phyloP scores from a whole-genome alignment of 768 basidiomycete genomes.

The Hypsizygus marmoreus region DNA sequence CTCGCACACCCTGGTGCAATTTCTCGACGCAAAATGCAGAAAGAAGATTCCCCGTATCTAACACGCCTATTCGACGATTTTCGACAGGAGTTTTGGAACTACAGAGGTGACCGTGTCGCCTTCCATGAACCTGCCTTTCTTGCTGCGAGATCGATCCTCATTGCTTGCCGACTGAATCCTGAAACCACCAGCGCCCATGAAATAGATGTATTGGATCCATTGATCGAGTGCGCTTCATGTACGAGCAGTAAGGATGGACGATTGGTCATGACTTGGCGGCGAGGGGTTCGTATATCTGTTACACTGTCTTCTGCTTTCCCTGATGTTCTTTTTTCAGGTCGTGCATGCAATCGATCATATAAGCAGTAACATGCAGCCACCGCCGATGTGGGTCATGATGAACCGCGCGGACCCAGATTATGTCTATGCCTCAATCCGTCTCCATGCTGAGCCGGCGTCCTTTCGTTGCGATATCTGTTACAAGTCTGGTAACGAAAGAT shows the following conservation, averaged over 20 bases:
- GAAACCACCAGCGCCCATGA: conserved; percentile 20
- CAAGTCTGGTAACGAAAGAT: conserved; percentile 14
- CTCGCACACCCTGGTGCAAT: conserved; percentile 18
- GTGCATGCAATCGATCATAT: conserved; percentile 18
- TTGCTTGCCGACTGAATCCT: conserved; percentile 23
- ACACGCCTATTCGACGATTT: conserved; percentile 23
- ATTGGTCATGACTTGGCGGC: conserved; percentile 25
- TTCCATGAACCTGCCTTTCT: conserved; percentile 21
- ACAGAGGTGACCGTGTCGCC: conserved; percentile 15
- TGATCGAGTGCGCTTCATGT: conserved; percentile 28
- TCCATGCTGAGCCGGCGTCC: conserved; percentile 10
- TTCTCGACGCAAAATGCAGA: conserved; percentile 11
- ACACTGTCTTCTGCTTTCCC: conserved; percentile 33
- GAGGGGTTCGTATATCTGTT: conserved; percentile 14
- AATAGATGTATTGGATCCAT: conserved; percentile 25
- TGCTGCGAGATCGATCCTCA: conserved; percentile 17
- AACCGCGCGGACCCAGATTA: conserved; percentile 15
- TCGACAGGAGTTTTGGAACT: conserved; percentile 24
- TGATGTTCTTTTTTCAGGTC: conserved; percentile 12
- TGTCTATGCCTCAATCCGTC: conserved; percentile 11
- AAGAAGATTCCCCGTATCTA: conserved; percentile 8
- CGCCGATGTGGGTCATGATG: conserved; percentile 11
- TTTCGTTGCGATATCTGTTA: conserved; percentile 21
- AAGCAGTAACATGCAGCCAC: conserved; percentile 2
- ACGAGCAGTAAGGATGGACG: conserved; percentile 13